phyloP scores from a whole-genome alignment of 1,284 basidiomycete species.

The Boletellus deceptivus region DNA sequence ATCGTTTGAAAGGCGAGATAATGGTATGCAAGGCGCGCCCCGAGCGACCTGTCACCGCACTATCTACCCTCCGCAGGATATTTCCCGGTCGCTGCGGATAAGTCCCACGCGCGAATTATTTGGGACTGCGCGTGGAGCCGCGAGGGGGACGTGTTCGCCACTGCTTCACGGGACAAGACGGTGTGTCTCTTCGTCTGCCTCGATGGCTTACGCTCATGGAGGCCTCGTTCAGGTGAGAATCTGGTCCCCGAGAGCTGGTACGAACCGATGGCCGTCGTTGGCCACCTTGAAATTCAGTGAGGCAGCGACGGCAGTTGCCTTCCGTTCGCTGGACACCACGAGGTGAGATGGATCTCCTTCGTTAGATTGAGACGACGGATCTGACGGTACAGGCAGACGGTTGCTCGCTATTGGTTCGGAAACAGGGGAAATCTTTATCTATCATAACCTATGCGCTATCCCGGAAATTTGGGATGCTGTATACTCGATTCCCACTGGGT shows the following conservation, averaged over 20 bases:
- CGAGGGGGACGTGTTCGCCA: conserved; percentile 79
- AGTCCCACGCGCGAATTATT: conserved; percentile 89
- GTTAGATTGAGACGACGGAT: background rate
- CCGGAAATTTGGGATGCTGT: conserved; percentile 50
- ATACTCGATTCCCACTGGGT: conserved; percentile 49
- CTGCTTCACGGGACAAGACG: conserved; percentile 95
- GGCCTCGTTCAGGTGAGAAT: conserved; percentile 59
- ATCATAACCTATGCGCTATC: conserved; percentile 37
- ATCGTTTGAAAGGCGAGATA: conserved; percentile 57
- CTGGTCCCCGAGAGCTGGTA: conserved; percentile 46
- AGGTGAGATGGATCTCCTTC: conserved; percentile 36
- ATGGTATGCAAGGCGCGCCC: conserved; percentile 35
- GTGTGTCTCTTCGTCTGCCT: conserved; percentile 41
- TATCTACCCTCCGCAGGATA: conserved; percentile 46
- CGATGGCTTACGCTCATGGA: background rate
- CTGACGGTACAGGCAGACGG: conserved; percentile 40
- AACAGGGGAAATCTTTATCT: conserved; percentile 63
- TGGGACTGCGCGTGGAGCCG: conserved; percentile 90
- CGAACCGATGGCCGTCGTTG: conserved; percentile 48
- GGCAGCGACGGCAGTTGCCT: conserved; percentile 71
- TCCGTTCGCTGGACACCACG: conserved; percentile 43
- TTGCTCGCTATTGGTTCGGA: conserved; percentile 71
- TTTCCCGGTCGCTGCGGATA: conserved; percentile 63
- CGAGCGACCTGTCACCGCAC: background rate
- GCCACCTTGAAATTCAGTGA: conserved; percentile 59